A percentile compares a stretch with the other conserved stretches of the same genome.
These are phyloP conservation scores for Pseudotsuga menziesii DNA, from an alignment of 75 land plant genomes.

Conservation along the genomic window DNA sequence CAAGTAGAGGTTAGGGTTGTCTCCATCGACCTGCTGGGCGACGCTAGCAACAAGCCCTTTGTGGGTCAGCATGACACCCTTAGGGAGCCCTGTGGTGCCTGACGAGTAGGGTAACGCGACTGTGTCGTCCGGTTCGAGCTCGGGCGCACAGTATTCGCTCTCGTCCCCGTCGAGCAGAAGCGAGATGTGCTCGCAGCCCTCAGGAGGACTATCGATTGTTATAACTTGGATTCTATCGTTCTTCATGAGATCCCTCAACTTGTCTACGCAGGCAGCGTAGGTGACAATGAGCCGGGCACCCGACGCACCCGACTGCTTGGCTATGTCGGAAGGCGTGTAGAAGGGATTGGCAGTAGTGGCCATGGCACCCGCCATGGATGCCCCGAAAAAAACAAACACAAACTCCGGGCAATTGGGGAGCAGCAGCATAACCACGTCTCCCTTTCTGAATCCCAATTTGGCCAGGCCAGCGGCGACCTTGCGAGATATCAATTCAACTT, in stretches of 20 bases:
- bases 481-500: slow-evolving; percentile 34
- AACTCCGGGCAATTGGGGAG: slow-evolving; percentile 85
- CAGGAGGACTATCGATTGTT: slow-evolving; percentile 55
- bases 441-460: slow-evolving; percentile 48
- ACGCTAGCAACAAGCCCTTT: slow-evolving; percentile 66
- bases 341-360: slow-evolving; percentile 93
- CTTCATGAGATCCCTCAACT: slow-evolving; percentile 22
- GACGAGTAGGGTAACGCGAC: slow-evolving; percentile 88
- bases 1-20: slow-evolving; percentile 65
- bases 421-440: slow-evolving; percentile 84
- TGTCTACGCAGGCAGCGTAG: slow-evolving; percentile 34
- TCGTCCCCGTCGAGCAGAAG: slow-evolving; percentile 31
- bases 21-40: slow-evolving; percentile 94
- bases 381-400: slow-evolving; percentile 65
- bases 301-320: slow-evolving; percentile 70
- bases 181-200: slow-evolving; percentile 45
- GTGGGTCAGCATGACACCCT: slow-evolving; percentile 88
- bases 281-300: slow-evolving; percentile 55
- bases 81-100: slow-evolving; percentile 88
- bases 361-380: slow-evolving; percentile 73
- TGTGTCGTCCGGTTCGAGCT: slow-evolving; percentile 42
- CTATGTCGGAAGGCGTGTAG: slow-evolving; percentile 78
- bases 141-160: slow-evolving; percentile 12
- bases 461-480: slow-evolving; percentile 10
- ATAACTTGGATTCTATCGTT: slow-evolving; percentile 29